Evolutionary conservation across 1,284 basidiomycete genomes (phyloP), one percentile per base, ranked within the genome.

Genomic region (Grifola frondosa): DNA sequence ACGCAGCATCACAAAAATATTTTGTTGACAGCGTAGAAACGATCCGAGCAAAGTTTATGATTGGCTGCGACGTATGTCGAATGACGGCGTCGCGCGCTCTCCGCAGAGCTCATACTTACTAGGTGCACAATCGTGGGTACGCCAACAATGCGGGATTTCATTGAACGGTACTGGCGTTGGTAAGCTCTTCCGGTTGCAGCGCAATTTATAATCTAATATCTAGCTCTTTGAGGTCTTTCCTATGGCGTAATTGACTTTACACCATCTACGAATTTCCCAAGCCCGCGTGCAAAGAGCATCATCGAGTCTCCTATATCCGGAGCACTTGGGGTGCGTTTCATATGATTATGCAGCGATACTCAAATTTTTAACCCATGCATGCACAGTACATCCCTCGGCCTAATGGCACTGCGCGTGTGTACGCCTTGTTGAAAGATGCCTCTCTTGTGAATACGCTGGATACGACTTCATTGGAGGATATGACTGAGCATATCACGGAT

Each of bases 51-150:
- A 52, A 52, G 22, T 49, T 49, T 39, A 48, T 52, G 3, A 20
- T 52, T 12, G 50, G 50, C 13, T 48, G 46, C 17, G 50, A 52
- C 24, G 50, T 49, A n/a, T 19, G 46, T 32, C 13, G 24, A n/a
- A 13, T 5, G 6, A 10, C 6, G 6, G 23, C 11, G 10, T 40
- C 31, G n/a, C n/a, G 5, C 5, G 29, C 30, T 33, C 7, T 16
- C 30, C 16, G 16, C 25, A 22, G 40, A 30, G 16, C 2, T 21
- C 6, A 23, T 17, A 6, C 15, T 4, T 45, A 13, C 6, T 15
- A 51, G 49, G 49, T 22, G 50, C 47, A 4, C 44, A 44, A 24
- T 52, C 50, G 12, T 52, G 50, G 50, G 47, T 52, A 9, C 47
- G 50, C 6, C 20, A 40, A 12, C 13, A 24, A 5, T 17, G 36